Percentiles rank a stretch among this genome's conserved stretches.
phyloP scores from a whole-genome alignment of 2,329 filamentous ascomycete genomes.

The Botryosphaeria dothidea region DNA sequence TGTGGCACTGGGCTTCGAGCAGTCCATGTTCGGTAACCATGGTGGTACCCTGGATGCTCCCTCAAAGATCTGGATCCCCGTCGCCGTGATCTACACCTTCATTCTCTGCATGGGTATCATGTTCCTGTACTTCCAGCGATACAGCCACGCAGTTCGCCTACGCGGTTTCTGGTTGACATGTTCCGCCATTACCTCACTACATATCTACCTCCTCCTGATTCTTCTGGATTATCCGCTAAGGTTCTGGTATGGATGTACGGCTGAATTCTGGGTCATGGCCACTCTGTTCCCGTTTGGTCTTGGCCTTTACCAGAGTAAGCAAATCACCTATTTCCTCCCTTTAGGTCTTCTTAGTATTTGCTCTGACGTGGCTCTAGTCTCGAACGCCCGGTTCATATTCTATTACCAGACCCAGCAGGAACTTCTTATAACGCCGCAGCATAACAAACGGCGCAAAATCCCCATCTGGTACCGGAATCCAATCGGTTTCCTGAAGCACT shows the following conservation, averaged over 20 bases:
- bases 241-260: slow-evolving; percentile 14
- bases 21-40: not conserved
- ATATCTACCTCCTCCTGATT: slow-evolving; percentile 6
- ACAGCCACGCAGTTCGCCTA: slow-evolving; percentile 6
- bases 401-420: slow-evolving; percentile 12
- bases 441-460: not conserved
- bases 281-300: slow-evolving; percentile 5
- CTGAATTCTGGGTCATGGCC: slow-evolving; percentile 18
- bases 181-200: not conserved
- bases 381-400: slow-evolving; percentile 13
- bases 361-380: not conserved
- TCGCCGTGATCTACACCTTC: slow-evolving; percentile 15
- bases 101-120: not conserved
- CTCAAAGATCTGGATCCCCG: slow-evolving; percentile 5
- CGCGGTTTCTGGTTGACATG: slow-evolving; percentile 1
- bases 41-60: not conserved
- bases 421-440: not conserved
- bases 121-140: slow-evolving; percentile 1
- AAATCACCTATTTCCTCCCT: no score
- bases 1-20: not conserved
- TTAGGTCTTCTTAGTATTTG: no score
- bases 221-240: slow-evolving; percentile 7
- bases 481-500: not conserved
- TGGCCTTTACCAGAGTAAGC: slow-evolving; percentile 15
- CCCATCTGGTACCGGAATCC: not conserved